These are phyloP conservation scores for Spathaspora girioi DNA, from an alignment of 805 yeast species.

Conservation along the genomic window DNA sequence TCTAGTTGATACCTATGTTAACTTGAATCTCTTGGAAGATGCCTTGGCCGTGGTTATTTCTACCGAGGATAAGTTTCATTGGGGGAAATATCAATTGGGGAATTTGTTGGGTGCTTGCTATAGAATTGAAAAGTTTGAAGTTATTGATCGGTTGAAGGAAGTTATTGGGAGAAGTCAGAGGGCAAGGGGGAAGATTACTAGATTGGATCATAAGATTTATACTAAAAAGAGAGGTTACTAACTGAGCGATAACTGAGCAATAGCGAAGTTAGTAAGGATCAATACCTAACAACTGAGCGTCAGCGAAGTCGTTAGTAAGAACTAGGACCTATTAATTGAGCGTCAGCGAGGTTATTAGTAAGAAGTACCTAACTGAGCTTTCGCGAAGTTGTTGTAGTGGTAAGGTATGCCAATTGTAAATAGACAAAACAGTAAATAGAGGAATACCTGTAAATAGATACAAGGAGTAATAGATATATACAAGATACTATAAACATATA, in stretches of 20 bases:
- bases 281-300: too few relatives aligned
- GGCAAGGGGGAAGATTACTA: slow-evolving; percentile 37
- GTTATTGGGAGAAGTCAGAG: slow-evolving; percentile 34
- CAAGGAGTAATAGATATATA: background rate
- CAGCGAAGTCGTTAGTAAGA: too few relatives aligned
- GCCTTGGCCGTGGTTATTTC: slow-evolving; percentile 67
- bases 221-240: slow-evolving; percentile 30
- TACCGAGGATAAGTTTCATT: slow-evolving; percentile 63
- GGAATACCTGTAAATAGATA: background rate
- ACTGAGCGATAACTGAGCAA: too few relatives aligned
- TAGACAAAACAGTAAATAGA: too few relatives aligned
- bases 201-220: slow-evolving; percentile 30
- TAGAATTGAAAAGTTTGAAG: slow-evolving; percentile 27
- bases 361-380: too few relatives aligned
- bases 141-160: slow-evolving; percentile 28
- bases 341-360: too few relatives aligned
- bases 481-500: background rate
- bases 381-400: too few relatives aligned
- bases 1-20: slow-evolving; percentile 60
- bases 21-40: slow-evolving; percentile 56
- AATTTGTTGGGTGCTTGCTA: slow-evolving; percentile 26
- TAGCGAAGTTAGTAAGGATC: too few relatives aligned
- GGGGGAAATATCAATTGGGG: slow-evolving; percentile 50
- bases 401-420: too few relatives aligned
- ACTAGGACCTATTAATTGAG: too few relatives aligned